phyloP scores from a whole-genome alignment of 1,139 yeast genomes.

The Lodderomyces metapsilosis region DNA sequence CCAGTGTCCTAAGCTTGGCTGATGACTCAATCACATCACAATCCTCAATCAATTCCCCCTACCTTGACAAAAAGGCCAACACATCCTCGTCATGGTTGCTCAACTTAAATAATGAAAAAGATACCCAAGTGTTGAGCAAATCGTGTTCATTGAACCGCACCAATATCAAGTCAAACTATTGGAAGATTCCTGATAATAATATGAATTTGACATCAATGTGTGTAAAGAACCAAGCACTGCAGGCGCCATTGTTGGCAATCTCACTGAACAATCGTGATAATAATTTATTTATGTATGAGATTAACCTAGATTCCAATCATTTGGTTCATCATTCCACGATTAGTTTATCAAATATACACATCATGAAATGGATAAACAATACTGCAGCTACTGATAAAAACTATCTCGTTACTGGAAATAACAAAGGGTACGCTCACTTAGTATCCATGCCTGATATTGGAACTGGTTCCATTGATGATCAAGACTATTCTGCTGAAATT shows the following conservation, averaged over 20 bases:
- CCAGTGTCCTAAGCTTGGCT: slow-evolving; percentile 23
- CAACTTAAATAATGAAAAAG: slow-evolving; percentile 24
- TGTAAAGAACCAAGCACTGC: neutral
- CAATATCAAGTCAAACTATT: slow-evolving; percentile 59
- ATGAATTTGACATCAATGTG: slow-evolving; percentile 57
- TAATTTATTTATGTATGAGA: slow-evolving; percentile 65
- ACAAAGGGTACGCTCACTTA: slow-evolving; percentile 65
- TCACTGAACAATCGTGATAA: slow-evolving; percentile 55
- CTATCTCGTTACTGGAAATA: slow-evolving; percentile 65
- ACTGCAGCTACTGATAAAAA: slow-evolving; percentile 26
- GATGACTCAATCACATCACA: neutral
- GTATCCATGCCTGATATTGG: slow-evolving; percentile 55
- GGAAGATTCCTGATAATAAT: slow-evolving; percentile 66
- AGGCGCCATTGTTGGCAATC: slow-evolving; percentile 52
- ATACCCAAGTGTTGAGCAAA: slow-evolving; percentile 35
- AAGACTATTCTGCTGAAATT: slow-evolving; percentile 58
- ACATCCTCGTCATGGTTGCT: slow-evolving; percentile 25
- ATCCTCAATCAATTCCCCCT: slow-evolving; percentile 3
- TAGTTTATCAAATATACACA: slow-evolving; percentile 63
- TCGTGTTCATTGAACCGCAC: slow-evolving; percentile 42
- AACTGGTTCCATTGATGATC: slow-evolving; percentile 26
- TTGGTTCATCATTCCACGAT: slow-evolving; percentile 76
- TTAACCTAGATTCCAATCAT: slow-evolving; percentile 41
- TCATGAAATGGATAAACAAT: slow-evolving; percentile 52
- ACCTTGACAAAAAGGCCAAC: neutral